Evolutionary conservation across 805 yeast genomes (phyloP), one percentile per base, ranked within the genome.

Genomic region (Candida michaelii): DNA sequence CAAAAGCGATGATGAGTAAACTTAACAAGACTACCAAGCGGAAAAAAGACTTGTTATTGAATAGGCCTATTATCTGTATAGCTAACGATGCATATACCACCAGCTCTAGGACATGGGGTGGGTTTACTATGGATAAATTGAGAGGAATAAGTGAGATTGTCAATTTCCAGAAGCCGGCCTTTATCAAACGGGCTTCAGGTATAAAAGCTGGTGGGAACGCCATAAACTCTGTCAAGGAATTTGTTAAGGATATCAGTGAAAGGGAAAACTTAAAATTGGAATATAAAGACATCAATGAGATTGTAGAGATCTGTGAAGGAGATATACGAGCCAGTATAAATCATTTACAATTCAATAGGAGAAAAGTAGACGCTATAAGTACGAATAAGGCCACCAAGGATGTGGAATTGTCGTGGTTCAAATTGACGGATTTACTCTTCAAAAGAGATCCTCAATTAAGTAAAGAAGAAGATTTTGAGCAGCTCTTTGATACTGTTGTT

Each of bases 311-410:
- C 1, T 78, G 89, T 27, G 89, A 86, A 48, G 87, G 87, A 30
- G 99, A 91, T 63, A 72, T 93, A 14, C 69, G 99, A 51, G 86
- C 89, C 19, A 85, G 96, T 60, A 70, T 91, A 30, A 91, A 91
- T 55, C 77, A 82, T 52, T 59, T 91, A 29, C 98, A 91, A 52
- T 90, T 91, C 55, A 63, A 66, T 36, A 54, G 55, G 9, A 44
- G 60, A 16, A 51, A 50, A 41, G n/a, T 48, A 10, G 51, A 46
- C 13, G 15, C 11, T 14, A 11, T 19, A 8, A 41, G 2, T 23
- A 13, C 16, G 16, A 12, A 6, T 23, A 17, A n/a, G 42, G 27
- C 27, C 27, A 60, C 67, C 30, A 87, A 85, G 59, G 96, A 89
- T 60, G 52, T 69, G 9, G 80, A 76, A 40, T 49, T 78, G 36